Evolutionary conservation across 75 land plant species (phyloP).

Genomic region (Picea sitchensis): DNA sequence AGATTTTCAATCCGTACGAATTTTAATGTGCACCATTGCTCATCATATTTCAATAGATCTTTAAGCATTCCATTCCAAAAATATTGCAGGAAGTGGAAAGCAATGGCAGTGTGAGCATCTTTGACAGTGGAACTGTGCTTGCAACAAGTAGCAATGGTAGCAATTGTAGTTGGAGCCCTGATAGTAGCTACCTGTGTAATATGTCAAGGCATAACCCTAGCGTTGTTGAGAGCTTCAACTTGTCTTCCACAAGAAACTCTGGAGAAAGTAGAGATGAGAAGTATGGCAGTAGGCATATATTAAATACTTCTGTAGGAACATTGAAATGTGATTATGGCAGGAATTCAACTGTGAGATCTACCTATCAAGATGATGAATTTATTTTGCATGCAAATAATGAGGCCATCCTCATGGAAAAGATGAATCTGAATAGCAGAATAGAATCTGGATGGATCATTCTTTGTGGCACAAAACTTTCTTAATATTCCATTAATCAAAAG

Average conservation of each 20-base stretch:
- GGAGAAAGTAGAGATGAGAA: constrained; percentile 2
- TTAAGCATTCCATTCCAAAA: neutral
- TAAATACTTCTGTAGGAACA: neutral
- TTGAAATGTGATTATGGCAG: neutral
- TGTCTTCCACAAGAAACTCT: constrained; percentile 2
- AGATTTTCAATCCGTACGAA: neutral
- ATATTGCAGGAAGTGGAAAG: constrained; percentile 11
- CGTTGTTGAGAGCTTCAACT: neutral
- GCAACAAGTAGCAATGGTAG: constrained; percentile 45
- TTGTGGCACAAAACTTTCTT: constrained; percentile 18
- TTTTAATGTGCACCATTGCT: neutral
- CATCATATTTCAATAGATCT: neutral
- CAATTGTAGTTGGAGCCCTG: constrained; percentile 49
- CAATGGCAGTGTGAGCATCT: neutral
- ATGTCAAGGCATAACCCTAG: neutral
- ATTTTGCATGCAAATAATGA: constrained; percentile 16
- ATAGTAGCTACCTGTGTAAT: neutral
- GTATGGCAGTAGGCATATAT: constrained; percentile 2
- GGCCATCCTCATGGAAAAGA: constrained; percentile 36
- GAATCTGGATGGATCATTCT: constrained; percentile 37
- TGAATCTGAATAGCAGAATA: constrained; percentile 31
- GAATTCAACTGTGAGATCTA: neutral
- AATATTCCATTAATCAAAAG: neutral
- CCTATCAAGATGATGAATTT: constrained; percentile 40
- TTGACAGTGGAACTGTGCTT: neutral